Evolutionary conservation across 352 stramenopile genomes (phyloP).

Genomic region (Blastocystis sp.): DNA sequence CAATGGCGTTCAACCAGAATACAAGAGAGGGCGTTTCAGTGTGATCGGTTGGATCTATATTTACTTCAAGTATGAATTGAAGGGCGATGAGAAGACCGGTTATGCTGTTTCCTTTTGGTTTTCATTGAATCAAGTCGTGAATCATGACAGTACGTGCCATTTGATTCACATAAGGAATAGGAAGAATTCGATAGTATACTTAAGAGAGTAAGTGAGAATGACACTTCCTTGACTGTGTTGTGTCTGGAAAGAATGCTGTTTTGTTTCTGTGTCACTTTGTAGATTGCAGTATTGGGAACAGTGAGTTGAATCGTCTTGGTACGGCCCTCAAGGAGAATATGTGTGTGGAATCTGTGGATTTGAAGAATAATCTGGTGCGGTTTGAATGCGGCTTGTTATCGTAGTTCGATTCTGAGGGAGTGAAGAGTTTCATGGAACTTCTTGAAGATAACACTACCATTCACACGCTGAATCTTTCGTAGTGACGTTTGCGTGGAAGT

Average conservation of each 20-base stretch:
- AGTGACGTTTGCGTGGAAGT: neutral
- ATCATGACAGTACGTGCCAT: no score
- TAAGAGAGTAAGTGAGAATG: no score
- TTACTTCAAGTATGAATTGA: neutral
- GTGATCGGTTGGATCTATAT: neutral
- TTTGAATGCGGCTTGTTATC: neutral
- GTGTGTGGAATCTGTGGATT: no score
- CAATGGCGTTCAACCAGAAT: constrained; percentile 7
- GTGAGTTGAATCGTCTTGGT: no score
- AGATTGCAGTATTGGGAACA: no score
- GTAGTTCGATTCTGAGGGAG: neutral
- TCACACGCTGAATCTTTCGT: constrained; percentile 16
- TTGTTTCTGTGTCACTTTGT: neutral
- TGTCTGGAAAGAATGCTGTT: neutral
- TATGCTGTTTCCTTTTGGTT: no score
- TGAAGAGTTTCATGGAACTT: neutral
- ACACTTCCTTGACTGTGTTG: neutral
- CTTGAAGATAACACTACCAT: neutral
- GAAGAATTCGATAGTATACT: no score
- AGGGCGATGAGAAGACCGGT: no score
- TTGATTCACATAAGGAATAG: no score
- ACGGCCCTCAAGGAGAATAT: no score
- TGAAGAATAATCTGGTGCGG: neutral
- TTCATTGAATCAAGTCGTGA: no score
- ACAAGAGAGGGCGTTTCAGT: constrained; percentile 41